phyloP scores from a whole-genome alignment of 2,329 filamentous ascomycete species.

The Ceratocystis alfenasii region DNA sequence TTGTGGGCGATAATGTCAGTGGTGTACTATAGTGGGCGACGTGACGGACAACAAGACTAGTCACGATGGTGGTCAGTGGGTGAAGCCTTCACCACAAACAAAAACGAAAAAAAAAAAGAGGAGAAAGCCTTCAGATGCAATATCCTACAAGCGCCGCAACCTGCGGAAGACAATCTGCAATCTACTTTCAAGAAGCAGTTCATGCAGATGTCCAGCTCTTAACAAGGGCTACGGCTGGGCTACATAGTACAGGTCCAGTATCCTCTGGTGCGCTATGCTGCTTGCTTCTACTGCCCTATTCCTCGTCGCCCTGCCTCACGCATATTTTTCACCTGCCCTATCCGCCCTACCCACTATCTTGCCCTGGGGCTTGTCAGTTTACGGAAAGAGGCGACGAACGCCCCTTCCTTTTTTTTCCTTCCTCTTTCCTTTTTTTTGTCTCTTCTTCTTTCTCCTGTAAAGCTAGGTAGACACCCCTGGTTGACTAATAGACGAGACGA shows the following conservation, averaged over 20 bases:
- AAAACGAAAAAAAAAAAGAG: too few species aligned
- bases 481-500: neutral
- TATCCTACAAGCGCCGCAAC: neutral
- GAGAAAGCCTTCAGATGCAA: neutral
- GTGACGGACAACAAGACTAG: too few species aligned
- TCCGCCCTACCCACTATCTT: neutral
- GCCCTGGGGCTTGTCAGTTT: neutral
- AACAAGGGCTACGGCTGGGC: too few species aligned
- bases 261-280: too few species aligned
- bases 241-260: too few species aligned
- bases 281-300: too few species aligned
- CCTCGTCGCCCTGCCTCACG: too few species aligned
- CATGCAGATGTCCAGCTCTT: neutral
- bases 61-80: too few species aligned
- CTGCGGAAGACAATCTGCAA: neutral
- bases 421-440: neutral
- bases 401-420: neutral
- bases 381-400: slow-evolving; percentile 5
- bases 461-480: neutral
- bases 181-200: neutral
- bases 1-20: too few species aligned
- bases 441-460: neutral
- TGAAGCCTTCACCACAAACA: too few species aligned
- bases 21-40: too few species aligned
- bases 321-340: neutral